These are phyloP conservation scores for Calonectria ilicicola DNA, from an alignment of 2,329 filamentous ascomycete species.

Conservation along the genomic window DNA sequence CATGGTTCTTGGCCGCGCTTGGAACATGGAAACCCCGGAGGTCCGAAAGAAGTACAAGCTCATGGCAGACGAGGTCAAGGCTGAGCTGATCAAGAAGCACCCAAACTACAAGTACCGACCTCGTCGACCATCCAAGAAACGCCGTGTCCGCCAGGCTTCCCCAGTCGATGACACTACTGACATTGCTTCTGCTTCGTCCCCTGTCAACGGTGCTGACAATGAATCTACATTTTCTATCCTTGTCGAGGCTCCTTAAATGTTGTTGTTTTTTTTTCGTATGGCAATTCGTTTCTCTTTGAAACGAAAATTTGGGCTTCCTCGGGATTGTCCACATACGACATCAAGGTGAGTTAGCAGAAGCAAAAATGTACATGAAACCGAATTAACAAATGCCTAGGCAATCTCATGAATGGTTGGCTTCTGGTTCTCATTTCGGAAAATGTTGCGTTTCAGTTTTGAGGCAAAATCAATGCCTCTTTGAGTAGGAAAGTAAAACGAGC, in stretches of 20 bases:
- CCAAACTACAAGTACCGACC: constrained; percentile 55
- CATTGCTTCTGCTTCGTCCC: neutral
- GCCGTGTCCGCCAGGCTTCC: constrained; percentile 9
- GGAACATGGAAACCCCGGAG: constrained; percentile 49
- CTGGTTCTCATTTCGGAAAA: neutral
- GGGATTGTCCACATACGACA: neutral
- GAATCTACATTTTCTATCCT: neutral
- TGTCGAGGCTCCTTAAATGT: neutral
- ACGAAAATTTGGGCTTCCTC: neutral
- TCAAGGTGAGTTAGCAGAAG: neutral
- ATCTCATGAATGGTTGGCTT: neutral
- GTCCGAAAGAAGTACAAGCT: constrained; percentile 47
- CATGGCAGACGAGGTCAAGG: constrained; percentile 47
- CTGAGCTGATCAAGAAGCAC: constrained; percentile 43
- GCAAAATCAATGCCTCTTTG: neutral
- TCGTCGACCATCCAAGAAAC: constrained; percentile 44
- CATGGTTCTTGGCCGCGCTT: constrained; percentile 51
- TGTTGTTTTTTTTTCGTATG: no score
- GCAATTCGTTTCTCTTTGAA: neutral
- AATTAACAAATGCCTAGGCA: neutral
- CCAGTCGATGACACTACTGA: neutral
- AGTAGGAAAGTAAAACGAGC: neutral
- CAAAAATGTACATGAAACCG: neutral
- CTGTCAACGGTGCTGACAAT: neutral
- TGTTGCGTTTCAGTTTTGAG: neutral